Evolutionary conservation across 2,329 filamentous ascomycete species (phyloP).

Genomic region (Fusarium sp.): DNA sequence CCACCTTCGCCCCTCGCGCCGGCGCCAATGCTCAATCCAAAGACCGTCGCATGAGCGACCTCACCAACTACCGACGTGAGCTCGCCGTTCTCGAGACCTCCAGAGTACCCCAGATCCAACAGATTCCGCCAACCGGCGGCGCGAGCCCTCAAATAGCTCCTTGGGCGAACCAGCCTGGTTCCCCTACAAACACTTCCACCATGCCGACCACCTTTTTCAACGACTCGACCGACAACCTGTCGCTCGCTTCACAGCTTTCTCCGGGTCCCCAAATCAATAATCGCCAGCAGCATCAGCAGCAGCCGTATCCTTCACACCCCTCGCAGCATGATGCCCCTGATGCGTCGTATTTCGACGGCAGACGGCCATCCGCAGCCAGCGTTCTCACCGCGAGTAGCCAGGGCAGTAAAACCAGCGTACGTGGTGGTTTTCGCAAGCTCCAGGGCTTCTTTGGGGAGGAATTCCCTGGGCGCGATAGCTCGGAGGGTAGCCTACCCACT

Average conservation of each 20-base stretch:
- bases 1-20: conserved; percentile 57
- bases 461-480: conserved; percentile 78
- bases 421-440: conserved; percentile 82
- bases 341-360: conserved; percentile 74
- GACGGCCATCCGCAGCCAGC: conserved; percentile 89
- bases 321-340: conserved; percentile 69
- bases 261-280: conserved; percentile 68
- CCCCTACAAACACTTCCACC: conserved; percentile 52
- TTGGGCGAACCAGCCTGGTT: conserved; percentile 65
- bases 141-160: conserved; percentile 67
- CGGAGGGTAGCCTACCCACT: conserved; percentile 73
- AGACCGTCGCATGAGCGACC: conserved; percentile 69
- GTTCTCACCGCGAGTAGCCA: conserved; percentile 83
- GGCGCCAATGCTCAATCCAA: conserved; percentile 57
- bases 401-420: conserved; percentile 79
- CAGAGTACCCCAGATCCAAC: conserved; percentile 70
- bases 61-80: conserved; percentile 78
- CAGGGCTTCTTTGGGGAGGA: conserved; percentile 95
- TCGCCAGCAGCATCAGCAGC: conserved; percentile 54
- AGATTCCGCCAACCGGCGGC: conserved; percentile 61
- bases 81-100: conserved; percentile 74
- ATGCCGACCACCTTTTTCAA: conserved; percentile 75
- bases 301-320: conserved; percentile 17
- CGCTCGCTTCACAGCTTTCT: conserved; percentile 73
- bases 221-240: conserved; percentile 78